These are phyloP conservation scores for Biscogniauxia sp. DNA, from an alignment of 2,329 filamentous ascomycete species.

Conservation along the genomic window DNA sequence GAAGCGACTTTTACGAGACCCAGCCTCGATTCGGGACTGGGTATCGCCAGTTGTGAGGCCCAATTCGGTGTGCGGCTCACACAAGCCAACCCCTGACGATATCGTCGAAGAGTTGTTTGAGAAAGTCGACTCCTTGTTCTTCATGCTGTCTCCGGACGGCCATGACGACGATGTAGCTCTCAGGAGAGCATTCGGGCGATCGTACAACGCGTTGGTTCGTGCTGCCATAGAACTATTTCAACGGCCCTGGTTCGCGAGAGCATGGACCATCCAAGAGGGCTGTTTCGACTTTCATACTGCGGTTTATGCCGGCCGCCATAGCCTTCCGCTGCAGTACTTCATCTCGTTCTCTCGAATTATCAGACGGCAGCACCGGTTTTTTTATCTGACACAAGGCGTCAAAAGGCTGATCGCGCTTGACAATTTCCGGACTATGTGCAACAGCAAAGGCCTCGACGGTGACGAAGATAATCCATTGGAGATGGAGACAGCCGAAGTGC, in stretches of 20 bases:
- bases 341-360: no score
- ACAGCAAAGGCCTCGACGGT: not conserved
- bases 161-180: no score
- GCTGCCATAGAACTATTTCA: conserved; percentile 3
- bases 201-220: not conserved
- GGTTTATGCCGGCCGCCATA: conserved; percentile 12
- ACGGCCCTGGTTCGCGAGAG: conserved; percentile 18
- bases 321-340: not conserved
- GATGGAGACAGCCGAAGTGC: conserved; percentile 1
- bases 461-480: not conserved
- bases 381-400: not conserved
- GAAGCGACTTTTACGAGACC: conserved; percentile 1
- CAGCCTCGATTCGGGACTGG: not conserved
- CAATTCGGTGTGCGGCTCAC: no score
- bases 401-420: conserved; percentile 1
- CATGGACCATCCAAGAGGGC: conserved; percentile 24
- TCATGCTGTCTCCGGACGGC: no score
- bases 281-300: not conserved
- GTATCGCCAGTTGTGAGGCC: no score
- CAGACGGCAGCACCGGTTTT: no score
- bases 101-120: conserved; percentile 12
- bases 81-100: conserved; percentile 8
- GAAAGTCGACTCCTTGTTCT: conserved; percentile 10
- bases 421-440: not conserved
- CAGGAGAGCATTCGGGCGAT: conserved; percentile 7